Evolutionary conservation across 345 rosid species (phyloP), one percentile per base, ranked within the genome.

Genomic region (Microcos paniculata): DNA sequence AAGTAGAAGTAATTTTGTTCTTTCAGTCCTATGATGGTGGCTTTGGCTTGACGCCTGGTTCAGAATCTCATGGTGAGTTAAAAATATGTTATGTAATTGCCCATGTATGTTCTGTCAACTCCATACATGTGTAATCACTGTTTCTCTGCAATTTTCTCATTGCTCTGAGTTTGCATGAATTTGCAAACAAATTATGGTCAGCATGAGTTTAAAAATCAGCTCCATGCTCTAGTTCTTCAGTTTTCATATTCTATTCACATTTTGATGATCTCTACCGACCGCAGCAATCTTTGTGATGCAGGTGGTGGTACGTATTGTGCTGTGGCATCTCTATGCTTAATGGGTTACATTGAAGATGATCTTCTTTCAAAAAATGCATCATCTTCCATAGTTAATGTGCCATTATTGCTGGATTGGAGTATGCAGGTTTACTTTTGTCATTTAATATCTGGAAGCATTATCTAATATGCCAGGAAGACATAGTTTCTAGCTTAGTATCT

Each of bases 221-320:
- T 56, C 38, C 45, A 13, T 33, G 38, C 33, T 57, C 18, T 56
- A 53, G 64, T 73, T 48, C 12, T 48, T 26, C 13, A 45, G 14
- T 23, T 61, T 62, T 38, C 15, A 3, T 78, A 49, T 15, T 73
- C 57, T 57, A 15, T 24, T 71, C 40, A 31, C 26, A 35, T 62
- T 26, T 26, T 1, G 62, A 84, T 80, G 72, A 61, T 76, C 65
- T 75, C 78, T 85, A 77, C 87, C 81, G 78, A 85, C 38, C 66
- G 46, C 81, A 19, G 83, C 76, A 68, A 64, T 81, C 82, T 78
- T 90, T 85, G 91, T 78, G 87, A 84, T 76, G 80, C 97, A 93
- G 98, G 99, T 76, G 99, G 99, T 80, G 99, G 86, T 76, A 89
- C 96, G 6, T 95, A 85, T 85, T 93, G 99, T 84, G 98, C 97